Percentiles rank a stretch among this genome's conserved stretches.
phyloP scores from a whole-genome alignment of 139 green algal genomes.

The Pseudopediastrum boryanum region DNA sequence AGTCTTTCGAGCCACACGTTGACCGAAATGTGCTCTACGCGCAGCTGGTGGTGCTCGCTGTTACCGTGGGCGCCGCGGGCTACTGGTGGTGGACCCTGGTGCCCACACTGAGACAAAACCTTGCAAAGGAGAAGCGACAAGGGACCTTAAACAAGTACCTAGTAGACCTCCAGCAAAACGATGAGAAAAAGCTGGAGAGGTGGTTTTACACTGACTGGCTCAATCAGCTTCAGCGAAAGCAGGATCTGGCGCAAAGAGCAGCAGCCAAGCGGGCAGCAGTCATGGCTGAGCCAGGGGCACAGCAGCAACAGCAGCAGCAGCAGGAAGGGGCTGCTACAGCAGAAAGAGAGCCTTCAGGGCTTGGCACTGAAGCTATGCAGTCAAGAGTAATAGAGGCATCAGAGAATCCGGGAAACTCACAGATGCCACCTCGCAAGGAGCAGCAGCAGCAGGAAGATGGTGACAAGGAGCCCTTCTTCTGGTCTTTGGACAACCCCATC shows the following conservation, averaged over 20 bases:
- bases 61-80: constrained; percentile 17
- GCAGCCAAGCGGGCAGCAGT: constrained; percentile 9
- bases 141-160: constrained; percentile 33
- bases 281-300: not conserved
- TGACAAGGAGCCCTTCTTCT: constrained; percentile 37
- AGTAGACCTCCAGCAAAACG: constrained; percentile 20
- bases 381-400: no score
- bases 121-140: constrained; percentile 35
- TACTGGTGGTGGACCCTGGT: constrained; percentile 49
- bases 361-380: no score
- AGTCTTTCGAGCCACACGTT: constrained; percentile 32
- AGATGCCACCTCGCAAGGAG: not conserved
- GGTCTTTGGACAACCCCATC: constrained; percentile 47
- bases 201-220: constrained; percentile 55
- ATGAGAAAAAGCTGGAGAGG: constrained; percentile 1
- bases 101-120: not conserved
- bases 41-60: constrained; percentile 28
- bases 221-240: constrained; percentile 12
- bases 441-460: not conserved
- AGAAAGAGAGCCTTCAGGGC: not conserved
- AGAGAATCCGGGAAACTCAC: no score
- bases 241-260: constrained; percentile 10
- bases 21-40: constrained; percentile 9
- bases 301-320: constrained; percentile 11
- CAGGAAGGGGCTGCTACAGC: not conserved